phyloP scores from a whole-genome alignment of 345 rosid species.

The Eucalyptus grandis region DNA sequence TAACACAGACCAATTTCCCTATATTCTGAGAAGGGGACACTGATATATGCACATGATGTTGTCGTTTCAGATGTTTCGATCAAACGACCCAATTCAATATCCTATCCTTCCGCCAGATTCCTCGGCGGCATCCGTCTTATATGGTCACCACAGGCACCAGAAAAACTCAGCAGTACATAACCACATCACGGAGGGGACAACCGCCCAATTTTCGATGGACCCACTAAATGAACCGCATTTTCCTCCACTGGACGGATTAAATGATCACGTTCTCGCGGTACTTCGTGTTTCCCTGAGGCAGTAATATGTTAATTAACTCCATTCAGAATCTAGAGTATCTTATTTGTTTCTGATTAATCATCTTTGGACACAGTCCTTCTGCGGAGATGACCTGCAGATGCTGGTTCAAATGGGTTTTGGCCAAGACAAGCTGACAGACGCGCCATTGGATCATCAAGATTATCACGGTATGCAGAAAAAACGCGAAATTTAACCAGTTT shows the following conservation, averaged over 20 bases:
- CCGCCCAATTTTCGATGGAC: slow-evolving; percentile 19
- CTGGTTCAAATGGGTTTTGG: slow-evolving; percentile 71
- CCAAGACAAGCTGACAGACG: slow-evolving; percentile 16
- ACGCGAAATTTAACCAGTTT: background rate
- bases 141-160: slow-evolving; percentile 3
- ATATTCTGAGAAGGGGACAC: background rate
- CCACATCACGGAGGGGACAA: slow-evolving; percentile 17
- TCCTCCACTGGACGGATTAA: slow-evolving; percentile 23
- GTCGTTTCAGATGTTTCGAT: slow-evolving; percentile 30
- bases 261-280: slow-evolving; percentile 37
- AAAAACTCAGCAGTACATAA: slow-evolving; percentile 19
- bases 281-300: background rate
- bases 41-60: background rate
- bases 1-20: background rate
- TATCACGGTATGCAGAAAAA: background rate
- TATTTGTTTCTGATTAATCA: background rate
- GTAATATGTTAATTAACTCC: background rate
- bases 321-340: background rate
- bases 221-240: slow-evolving; percentile 25
- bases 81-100: slow-evolving; percentile 30
- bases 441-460: background rate
- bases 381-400: slow-evolving; percentile 63
- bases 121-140: slow-evolving; percentile 32
- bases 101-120: slow-evolving; percentile 44
- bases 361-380: slow-evolving; percentile 11